These are phyloP conservation scores for Cylindrotheca fusiformis DNA, from an alignment of 108 stramenopile species.

Conservation along the genomic window DNA sequence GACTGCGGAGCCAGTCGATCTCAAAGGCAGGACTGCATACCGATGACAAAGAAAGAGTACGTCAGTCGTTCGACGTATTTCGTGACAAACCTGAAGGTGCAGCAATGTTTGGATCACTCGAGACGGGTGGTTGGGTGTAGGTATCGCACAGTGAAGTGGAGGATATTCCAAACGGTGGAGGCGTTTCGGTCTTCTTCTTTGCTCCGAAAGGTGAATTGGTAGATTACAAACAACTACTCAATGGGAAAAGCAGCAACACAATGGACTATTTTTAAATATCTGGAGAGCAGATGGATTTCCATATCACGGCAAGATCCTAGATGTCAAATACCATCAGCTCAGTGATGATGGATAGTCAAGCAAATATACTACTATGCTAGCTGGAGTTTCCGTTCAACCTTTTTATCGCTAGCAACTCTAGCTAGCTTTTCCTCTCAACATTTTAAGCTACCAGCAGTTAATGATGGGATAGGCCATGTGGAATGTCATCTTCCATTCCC, in stretches of 20 bases:
- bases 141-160: constrained; percentile 30
- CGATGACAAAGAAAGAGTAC: background rate
- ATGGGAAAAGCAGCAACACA: constrained; percentile 38
- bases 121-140: constrained; percentile 29
- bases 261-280: constrained; percentile 39
- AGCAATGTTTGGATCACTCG: background rate
- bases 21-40: background rate
- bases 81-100: background rate
- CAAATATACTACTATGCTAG: background rate
- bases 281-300: constrained; percentile 43
- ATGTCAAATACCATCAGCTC: constrained; percentile 25
- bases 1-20: background rate
- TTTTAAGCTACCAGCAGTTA: background rate
- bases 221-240: constrained; percentile 7
- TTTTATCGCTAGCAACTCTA: background rate
- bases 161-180: constrained; percentile 18
- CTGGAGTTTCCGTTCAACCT: background rate
- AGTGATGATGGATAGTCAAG: background rate
- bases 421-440: background rate
- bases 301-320: constrained; percentile 17
- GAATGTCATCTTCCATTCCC: constrained; percentile 30
- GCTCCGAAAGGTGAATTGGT: constrained; percentile 26
- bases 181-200: constrained; percentile 45
- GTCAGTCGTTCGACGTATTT: background rate
- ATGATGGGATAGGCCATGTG: constrained; percentile 34